Evolutionary conservation across 176 grass and related monocot species (phyloP).

Genomic region (Poa annua): DNA sequence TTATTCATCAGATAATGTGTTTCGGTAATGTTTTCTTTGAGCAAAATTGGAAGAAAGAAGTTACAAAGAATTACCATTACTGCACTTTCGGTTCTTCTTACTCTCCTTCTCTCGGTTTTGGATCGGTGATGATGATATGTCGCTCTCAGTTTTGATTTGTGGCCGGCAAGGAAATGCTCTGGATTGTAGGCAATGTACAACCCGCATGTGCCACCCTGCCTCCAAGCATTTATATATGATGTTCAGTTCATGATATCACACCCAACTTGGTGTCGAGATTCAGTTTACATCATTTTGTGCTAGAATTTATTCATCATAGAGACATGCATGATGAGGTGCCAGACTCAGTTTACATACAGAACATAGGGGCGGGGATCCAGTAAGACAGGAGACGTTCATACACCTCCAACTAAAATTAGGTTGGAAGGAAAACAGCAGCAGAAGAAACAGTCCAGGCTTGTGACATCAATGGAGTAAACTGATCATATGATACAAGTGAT

Average conservation of each 20-base stretch:
- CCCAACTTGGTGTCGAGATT: background rate
- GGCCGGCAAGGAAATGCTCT: background rate
- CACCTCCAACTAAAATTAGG: background rate
- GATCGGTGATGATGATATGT: too few relatives aligned
- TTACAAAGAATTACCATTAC: background rate
- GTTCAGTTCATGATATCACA: background rate
- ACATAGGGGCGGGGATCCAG: background rate
- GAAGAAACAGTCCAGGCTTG: background rate
- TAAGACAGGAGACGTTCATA: background rate
- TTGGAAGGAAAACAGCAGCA: background rate
- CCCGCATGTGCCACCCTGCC: background rate
- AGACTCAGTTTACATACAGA: background rate
- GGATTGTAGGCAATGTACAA: background rate
- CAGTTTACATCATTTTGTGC: background rate
- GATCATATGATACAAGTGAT: conserved; percentile 31
- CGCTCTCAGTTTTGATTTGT: background rate
- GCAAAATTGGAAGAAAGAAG: background rate
- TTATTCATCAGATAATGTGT: background rate
- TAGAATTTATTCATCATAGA: background rate
- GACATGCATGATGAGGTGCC: background rate
- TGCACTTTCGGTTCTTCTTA: background rate
- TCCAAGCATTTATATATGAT: background rate
- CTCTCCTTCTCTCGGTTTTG: background rate
- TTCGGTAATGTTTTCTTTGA: background rate
- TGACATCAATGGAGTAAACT: background rate